These are phyloP conservation scores for Aspergillus oerlinghausenensis DNA, from an alignment of 2,329 filamentous ascomycete species.

Conservation along the genomic window DNA sequence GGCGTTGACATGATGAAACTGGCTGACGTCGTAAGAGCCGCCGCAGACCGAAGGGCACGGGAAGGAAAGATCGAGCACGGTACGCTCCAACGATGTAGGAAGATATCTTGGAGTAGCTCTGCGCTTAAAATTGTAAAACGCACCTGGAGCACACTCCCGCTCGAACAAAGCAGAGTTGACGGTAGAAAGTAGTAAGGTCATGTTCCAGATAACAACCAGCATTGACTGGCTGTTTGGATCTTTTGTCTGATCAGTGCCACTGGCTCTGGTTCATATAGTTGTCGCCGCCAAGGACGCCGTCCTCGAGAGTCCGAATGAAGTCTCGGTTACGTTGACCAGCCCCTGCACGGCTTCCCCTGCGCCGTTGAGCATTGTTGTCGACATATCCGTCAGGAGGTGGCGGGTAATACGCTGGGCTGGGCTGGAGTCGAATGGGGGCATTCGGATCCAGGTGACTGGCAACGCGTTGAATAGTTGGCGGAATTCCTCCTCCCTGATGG, in stretches of 20 bases:
- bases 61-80: conserved; percentile 11
- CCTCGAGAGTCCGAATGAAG: conserved; percentile 92
- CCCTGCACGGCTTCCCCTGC: conserved; percentile 68
- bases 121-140: conserved; percentile 11
- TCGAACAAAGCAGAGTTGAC: conserved; percentile 9
- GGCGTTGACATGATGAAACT: not conserved
- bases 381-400: conserved; percentile 80
- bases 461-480: conserved; percentile 85
- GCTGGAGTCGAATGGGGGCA: conserved; percentile 87
- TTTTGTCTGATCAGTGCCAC: conserved; percentile 53
- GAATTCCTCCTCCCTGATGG: conserved; percentile 87
- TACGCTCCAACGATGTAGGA: conserved; percentile 13
- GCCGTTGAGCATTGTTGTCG: conserved; percentile 61
- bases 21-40: not conserved
- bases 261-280: conserved; percentile 76
- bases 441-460: conserved; percentile 94
- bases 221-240: not conserved
- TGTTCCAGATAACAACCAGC: not conserved
- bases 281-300: conserved; percentile 80
- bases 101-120: conserved; percentile 11
- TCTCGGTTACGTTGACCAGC: conserved; percentile 60
- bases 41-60: conserved; percentile 4
- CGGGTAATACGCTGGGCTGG: conserved; percentile 94
- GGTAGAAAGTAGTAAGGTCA: not conserved
- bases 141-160: conserved; percentile 12